These are phyloP conservation scores for Lepidium aucheri DNA, from an alignment of 345 rosid genomes.

Conservation along the genomic window DNA sequence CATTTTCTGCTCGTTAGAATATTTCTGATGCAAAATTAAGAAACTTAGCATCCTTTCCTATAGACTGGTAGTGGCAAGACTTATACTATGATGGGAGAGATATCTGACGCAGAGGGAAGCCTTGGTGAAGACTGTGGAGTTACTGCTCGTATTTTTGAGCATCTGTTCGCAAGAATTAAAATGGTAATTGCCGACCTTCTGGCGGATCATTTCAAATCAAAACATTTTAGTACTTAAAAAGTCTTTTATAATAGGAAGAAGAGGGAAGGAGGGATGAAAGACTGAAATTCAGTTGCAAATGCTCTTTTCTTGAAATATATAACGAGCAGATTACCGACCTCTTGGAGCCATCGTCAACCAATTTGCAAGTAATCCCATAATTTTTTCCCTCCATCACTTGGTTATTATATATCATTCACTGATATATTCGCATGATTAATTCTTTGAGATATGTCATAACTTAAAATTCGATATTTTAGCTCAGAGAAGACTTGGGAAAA, in stretches of 20 bases:
- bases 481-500: constrained; percentile 83
- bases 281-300: constrained; percentile 73
- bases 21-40: not conserved
- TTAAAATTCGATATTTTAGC: constrained; percentile 43
- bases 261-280: constrained; percentile 67
- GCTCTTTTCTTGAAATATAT: constrained; percentile 90
- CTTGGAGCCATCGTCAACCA: constrained; percentile 77
- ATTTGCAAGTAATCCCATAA: constrained; percentile 58
- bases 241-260: constrained; percentile 53
- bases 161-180: constrained; percentile 68
- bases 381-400: constrained; percentile 2
- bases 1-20: constrained; percentile 5
- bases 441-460: constrained; percentile 21
- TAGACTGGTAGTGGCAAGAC: constrained; percentile 99
- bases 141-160: constrained; percentile 81
- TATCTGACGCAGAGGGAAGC: constrained; percentile 42
- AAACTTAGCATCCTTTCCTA: constrained; percentile 19
- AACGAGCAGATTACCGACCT: constrained; percentile 94
- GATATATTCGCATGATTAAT: not conserved
- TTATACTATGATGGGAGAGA: constrained; percentile 91
- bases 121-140: constrained; percentile 68
- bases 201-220: not conserved
- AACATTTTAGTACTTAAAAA: not conserved
- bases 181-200: constrained; percentile 28
- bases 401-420: not conserved